phyloP scores from a whole-genome alignment of 257 asterid genomes.

The Nyctanthes arbortristis region DNA sequence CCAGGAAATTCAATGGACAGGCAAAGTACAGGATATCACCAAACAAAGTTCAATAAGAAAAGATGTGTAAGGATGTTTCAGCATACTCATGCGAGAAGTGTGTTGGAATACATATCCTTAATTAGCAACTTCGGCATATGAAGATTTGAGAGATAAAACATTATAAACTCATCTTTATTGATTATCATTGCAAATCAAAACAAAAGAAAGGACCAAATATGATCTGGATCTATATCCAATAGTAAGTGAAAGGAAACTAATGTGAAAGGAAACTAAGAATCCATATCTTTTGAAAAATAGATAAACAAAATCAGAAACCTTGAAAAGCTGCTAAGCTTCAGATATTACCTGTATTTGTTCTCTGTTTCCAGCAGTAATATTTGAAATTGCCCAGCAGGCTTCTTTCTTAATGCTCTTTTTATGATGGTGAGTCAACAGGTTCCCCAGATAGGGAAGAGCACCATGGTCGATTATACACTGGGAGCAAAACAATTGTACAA shows the following conservation, averaged over 20 bases:
- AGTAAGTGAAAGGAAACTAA: neutral
- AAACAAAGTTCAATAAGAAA: neutral
- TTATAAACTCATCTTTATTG: neutral
- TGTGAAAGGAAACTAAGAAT: neutral
- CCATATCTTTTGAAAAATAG: neutral
- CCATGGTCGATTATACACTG: slow-evolving; percentile 78
- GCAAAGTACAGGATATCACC: neutral
- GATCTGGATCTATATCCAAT: neutral
- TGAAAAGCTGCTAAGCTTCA: slow-evolving; percentile 9
- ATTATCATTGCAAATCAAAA: neutral
- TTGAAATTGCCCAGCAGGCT: slow-evolving; percentile 95
- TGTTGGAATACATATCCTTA: neutral
- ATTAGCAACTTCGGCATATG: neutral
- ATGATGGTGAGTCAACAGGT: slow-evolving; percentile 80
- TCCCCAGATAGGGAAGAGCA: slow-evolving; percentile 72
- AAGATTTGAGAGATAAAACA: neutral
- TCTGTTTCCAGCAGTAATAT: slow-evolving; percentile 90
- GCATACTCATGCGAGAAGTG: neutral
- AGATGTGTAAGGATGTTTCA: neutral
- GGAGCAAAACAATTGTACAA: slow-evolving; percentile 12
- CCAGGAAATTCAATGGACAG: neutral
- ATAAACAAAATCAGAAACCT: slow-evolving; percentile 11
- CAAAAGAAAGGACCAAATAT: neutral
- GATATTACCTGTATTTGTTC: slow-evolving; percentile 76
- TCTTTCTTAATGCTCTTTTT: slow-evolving; percentile 95